phyloP scores from a whole-genome alignment of 2,329 filamentous ascomycete genomes.

The Fusarium continuum region DNA sequence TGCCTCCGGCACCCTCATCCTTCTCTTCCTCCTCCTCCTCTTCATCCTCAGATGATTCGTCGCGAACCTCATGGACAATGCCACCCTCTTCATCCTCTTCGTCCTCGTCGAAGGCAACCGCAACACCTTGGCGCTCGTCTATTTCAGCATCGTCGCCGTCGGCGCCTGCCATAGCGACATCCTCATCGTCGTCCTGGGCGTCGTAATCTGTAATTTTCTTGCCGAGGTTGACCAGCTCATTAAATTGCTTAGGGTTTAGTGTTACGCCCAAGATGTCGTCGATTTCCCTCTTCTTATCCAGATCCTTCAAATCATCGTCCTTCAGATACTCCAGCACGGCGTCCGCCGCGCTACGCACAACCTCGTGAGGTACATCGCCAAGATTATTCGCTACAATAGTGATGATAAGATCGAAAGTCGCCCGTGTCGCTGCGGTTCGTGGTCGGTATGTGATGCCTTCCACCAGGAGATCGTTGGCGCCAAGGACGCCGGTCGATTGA shows the following conservation, averaged over 20 bases:
- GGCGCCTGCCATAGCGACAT: slow-evolving; percentile 75
- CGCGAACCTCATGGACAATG: slow-evolving; percentile 85
- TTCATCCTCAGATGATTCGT: slow-evolving; percentile 85
- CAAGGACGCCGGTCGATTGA: slow-evolving; percentile 79
- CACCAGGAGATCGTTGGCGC: slow-evolving; percentile 84
- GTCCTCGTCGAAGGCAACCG: slow-evolving; percentile 94
- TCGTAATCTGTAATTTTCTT: slow-evolving; percentile 99
- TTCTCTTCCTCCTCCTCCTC: slow-evolving; percentile 66
- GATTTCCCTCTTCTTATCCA: slow-evolving; percentile 97
- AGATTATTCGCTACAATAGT: slow-evolving; percentile 88
- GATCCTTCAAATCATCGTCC: slow-evolving; percentile 94
- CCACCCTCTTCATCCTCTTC: slow-evolving; percentile 85
- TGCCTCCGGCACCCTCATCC: slow-evolving; percentile 64
- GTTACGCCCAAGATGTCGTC: slow-evolving; percentile 90
- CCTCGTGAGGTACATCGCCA: slow-evolving; percentile 91
- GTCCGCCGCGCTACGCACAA: slow-evolving; percentile 93
- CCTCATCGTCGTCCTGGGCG: slow-evolving; percentile 93
- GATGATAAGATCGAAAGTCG: slow-evolving; percentile 92
- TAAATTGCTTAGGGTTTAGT: slow-evolving; percentile 90
- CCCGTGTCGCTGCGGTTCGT: slow-evolving; percentile 87
- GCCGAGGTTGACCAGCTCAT: slow-evolving; percentile 92
- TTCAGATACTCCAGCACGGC: slow-evolving; percentile 91
- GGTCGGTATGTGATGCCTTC: slow-evolving; percentile 94
- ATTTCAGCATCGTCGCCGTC: slow-evolving; percentile 77
- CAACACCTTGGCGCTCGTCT: slow-evolving; percentile 94